Percentiles rank a stretch among this genome's conserved stretches.
Evolutionary conservation across 345 rosid species (phyloP).

Genomic region (Eucalyptus polybractea): DNA sequence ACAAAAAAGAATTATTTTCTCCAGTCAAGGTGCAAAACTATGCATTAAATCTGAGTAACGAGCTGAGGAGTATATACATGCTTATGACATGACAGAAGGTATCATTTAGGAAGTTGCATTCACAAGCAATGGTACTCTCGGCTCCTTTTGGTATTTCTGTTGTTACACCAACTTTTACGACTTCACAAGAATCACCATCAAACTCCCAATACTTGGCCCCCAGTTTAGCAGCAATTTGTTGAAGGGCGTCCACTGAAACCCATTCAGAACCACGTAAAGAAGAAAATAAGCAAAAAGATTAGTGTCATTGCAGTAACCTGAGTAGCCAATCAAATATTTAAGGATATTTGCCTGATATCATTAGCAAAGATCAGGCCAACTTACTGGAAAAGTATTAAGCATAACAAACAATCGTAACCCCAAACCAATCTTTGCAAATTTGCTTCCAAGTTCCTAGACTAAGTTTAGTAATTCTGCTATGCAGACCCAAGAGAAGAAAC

Average conservation of each 20-base stretch:
- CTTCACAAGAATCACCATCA: slow-evolving; percentile 22
- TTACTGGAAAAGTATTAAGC: neutral
- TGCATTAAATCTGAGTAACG: neutral
- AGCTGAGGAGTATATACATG: slow-evolving; percentile 7
- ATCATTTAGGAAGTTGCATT: slow-evolving; percentile 9
- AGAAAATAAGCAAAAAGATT: neutral
- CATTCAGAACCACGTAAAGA: neutral
- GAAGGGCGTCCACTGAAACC: slow-evolving; percentile 31
- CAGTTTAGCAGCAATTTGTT: slow-evolving; percentile 29
- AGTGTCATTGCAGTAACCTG: neutral
- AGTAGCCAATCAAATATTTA: neutral
- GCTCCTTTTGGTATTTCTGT: slow-evolving; percentile 2
- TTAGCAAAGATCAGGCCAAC: neutral
- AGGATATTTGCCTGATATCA: neutral
- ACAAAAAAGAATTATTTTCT: neutral
- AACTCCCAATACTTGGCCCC: slow-evolving; percentile 44
- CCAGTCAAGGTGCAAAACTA: neutral
- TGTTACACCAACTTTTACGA: slow-evolving; percentile 2
- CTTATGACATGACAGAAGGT: slow-evolving; percentile 18
- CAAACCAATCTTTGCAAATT: neutral
- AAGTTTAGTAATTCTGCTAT: neutral
- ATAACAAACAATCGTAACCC: neutral
- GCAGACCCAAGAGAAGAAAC: neutral
- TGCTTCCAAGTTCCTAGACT: neutral
- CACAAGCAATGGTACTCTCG: slow-evolving; percentile 12